These are phyloP conservation scores for Aspergillus saccharolyticus DNA, from an alignment of 495 filamentous ascomycete genomes.

Conservation along the genomic window DNA sequence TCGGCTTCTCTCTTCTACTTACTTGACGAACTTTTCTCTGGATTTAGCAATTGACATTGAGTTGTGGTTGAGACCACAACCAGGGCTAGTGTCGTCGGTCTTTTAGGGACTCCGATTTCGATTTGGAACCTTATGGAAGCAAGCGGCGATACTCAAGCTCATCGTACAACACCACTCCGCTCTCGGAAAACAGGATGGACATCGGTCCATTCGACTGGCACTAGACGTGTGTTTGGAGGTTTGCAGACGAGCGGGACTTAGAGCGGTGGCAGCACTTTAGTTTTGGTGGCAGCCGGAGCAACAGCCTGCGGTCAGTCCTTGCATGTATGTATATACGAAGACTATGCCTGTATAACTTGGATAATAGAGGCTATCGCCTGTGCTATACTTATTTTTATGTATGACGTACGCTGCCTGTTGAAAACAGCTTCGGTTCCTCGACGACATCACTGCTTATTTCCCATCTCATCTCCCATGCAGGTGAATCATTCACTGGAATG, in stretches of 20 bases:
- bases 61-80: slow-evolving; percentile 1
- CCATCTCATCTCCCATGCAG: too few relatives aligned
- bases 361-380: slow-evolving; percentile 4
- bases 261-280: background rate
- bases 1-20: slow-evolving; percentile 10
- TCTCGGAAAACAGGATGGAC: slow-evolving; percentile 8
- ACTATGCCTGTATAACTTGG: background rate
- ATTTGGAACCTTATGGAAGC: background rate
- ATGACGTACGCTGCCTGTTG: too few relatives aligned
- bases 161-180: slow-evolving; percentile 3
- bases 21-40: slow-evolving; percentile 9
- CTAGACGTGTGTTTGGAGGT: slow-evolving; percentile 1
- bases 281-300: slow-evolving; percentile 1
- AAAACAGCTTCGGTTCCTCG: too few relatives aligned
- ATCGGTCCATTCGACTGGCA: slow-evolving; percentile 8
- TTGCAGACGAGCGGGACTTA: slow-evolving; percentile 1
- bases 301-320: slow-evolving; percentile 5
- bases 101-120: too few relatives aligned
- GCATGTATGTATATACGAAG: slow-evolving; percentile 14
- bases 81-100: slow-evolving; percentile 1
- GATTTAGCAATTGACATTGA: slow-evolving; percentile 1
- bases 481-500: background rate
- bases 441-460: background rate
- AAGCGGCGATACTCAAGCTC: background rate
- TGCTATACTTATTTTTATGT: too few relatives aligned